Evolutionary conservation across 148 eudicot genomes (phyloP).

Genomic region (Rhododendron williamsianum): DNA sequence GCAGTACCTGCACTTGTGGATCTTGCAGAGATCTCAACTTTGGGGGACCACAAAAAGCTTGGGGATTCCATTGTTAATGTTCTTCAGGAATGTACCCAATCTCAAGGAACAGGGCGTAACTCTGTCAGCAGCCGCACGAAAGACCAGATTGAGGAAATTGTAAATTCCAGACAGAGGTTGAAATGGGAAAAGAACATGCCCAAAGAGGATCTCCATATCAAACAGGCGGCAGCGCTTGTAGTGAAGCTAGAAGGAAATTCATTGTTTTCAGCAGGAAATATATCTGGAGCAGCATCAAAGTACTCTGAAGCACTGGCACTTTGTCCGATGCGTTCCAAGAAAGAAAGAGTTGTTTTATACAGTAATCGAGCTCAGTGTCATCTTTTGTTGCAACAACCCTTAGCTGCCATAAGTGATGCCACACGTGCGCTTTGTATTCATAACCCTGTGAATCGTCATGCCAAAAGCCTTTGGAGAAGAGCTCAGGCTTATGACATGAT

Average conservation of each 20-base stretch:
- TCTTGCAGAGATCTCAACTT: slow-evolving; percentile 72
- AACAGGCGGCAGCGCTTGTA: slow-evolving; percentile 89
- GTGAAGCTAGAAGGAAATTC: slow-evolving; percentile 98
- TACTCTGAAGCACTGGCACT: slow-evolving; percentile 87
- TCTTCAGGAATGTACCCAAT: slow-evolving; percentile 74
- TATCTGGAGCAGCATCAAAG: slow-evolving; percentile 79
- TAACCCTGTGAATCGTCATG: slow-evolving; percentile 87
- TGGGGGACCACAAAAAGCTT: slow-evolving; percentile 87
- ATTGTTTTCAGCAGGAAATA: slow-evolving; percentile 81
- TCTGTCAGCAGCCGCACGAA: slow-evolving; percentile 42
- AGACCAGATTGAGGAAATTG: slow-evolving; percentile 71
- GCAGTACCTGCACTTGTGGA: slow-evolving; percentile 79
- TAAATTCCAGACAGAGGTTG: slow-evolving; percentile 55
- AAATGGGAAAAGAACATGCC: slow-evolving; percentile 88
- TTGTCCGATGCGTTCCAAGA: slow-evolving; percentile 88
- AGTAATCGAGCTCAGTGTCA: slow-evolving; percentile 96
- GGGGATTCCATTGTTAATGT: slow-evolving; percentile 80
- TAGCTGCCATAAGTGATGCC: slow-evolving; percentile 86
- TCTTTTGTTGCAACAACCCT: slow-evolving; percentile 80
- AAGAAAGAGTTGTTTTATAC: slow-evolving; percentile 81
- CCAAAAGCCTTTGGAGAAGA: slow-evolving; percentile 97
- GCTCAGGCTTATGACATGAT: slow-evolving; percentile 99
- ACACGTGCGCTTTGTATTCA: slow-evolving; percentile 92
- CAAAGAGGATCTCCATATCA: slow-evolving; percentile 92
- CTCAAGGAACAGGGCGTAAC: slow-evolving; percentile 60